Conservation (phyloP, 2,329 filamentous ascomycete genomes). For the Scedosporium apiospermum region DNA sequence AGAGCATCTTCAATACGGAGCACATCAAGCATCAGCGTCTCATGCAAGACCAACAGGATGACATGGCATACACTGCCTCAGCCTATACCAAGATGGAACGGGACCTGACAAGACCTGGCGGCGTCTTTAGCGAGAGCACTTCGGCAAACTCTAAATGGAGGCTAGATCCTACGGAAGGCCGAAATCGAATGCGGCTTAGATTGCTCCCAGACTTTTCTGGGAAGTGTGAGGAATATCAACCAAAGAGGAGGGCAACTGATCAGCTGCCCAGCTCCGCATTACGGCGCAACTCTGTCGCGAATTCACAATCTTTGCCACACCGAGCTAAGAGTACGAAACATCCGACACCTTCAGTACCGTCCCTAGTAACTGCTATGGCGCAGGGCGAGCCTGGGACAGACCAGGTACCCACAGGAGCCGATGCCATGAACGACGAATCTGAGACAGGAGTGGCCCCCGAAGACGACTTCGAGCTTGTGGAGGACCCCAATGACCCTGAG, state of each 20-base stretch:
- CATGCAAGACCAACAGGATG: slow-evolving; percentile 89
- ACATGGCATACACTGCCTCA: slow-evolving; percentile 65
- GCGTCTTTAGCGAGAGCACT: slow-evolving; percentile 58
- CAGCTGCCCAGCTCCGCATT: slow-evolving; percentile 5
- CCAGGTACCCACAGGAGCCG: neutral
- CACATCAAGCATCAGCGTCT: slow-evolving; percentile 84
- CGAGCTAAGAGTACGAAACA: slow-evolving; percentile 9
- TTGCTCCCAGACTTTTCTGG: slow-evolving; percentile 68
- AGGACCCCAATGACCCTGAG: slow-evolving; percentile 81
- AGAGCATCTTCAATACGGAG: slow-evolving; percentile 89
- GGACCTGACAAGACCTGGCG: slow-evolving; percentile 69
- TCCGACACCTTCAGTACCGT: neutral
- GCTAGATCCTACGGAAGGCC: slow-evolving; percentile 88
- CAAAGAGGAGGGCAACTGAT: slow-evolving; percentile 61
- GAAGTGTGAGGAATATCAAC: slow-evolving; percentile 67
- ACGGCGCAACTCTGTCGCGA: slow-evolving; percentile 6
- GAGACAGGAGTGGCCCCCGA: slow-evolving; percentile 43
- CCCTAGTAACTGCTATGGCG: neutral
- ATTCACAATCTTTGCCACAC: neutral
- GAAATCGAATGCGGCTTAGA: slow-evolving; percentile 87
- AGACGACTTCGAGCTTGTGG: slow-evolving; percentile 92
- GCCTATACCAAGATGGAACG: slow-evolving; percentile 71
- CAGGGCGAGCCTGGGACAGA: neutral
- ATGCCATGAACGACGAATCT: slow-evolving; percentile 14
- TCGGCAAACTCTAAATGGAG: slow-evolving; percentile 64